Base-by-base conservation (phyloP, 768 basidiomycete species). In the Trametes maxima region DNA sequence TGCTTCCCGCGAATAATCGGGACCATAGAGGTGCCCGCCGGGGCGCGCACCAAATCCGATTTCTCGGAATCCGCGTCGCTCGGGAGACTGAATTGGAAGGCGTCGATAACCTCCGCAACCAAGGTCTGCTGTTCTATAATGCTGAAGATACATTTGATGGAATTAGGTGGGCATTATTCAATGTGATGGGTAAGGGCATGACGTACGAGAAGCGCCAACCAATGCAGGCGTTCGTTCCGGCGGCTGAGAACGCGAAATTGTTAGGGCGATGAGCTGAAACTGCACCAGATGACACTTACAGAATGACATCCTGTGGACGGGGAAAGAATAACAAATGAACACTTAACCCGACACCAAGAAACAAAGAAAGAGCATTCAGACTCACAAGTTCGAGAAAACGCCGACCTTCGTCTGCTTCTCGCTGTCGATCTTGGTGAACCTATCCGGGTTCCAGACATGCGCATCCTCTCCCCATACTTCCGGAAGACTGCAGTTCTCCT, bases 81-180 rank as follows among this genome's bases (percentile, higher is more conserved):
- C 0, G 76, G 73, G 16, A 73, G 65, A 11, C 63, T 54, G 53
- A 73, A 75, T 43, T 70, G 65, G 64, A 77, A 77, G 25, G 69
- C 69, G 59, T 73, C 72, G 25, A 77, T 35, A 13, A 77, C 66
- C 21, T 74, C 73, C 3, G 68, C 63, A 14, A 70, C 50, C 22
- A 76, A 59, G 10, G 68, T 69, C 51, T 75, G 75, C 63, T 71
- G 68, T 52, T 77, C 75, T 21, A 73, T 65, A 13, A 74, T 61
- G 14, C 22, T 61, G 50, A 2, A 8, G 4, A 28, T 7, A 5
- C 1, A 16, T 21, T 2, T 1, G 14, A 10, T 1, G 11, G 11
- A 16, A 8, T 53, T 21, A 5, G 33, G 10, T n/a, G 10, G 4
- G 33, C 12, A 13, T n/a, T 4, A 10, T 2, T 25, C 0, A 1